Evolutionary conservation across 352 stramenopile species (phyloP).

Genomic region (Elongisporangium undulatum): DNA sequence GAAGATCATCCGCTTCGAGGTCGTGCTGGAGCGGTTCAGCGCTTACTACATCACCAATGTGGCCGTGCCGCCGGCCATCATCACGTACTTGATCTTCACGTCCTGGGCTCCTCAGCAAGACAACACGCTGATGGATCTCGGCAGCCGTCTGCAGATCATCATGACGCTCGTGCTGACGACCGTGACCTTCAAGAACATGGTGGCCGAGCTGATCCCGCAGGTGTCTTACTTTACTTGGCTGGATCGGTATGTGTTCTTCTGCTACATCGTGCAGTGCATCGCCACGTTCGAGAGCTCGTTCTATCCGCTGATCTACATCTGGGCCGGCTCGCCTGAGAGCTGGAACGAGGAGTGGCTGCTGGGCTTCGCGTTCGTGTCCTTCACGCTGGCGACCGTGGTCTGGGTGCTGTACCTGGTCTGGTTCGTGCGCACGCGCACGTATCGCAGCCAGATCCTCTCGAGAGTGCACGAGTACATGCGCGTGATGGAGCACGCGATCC

Average conservation of each 20-base stretch:
- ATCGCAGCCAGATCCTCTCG: conserved; percentile 2
- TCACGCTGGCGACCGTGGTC: conserved; percentile 15
- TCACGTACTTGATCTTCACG: conserved; percentile 25
- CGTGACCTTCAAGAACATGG: conserved; percentile 33
- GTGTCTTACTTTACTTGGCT: conserved; percentile 35
- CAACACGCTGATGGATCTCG: conserved; percentile 13
- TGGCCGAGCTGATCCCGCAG: conserved; percentile 21
- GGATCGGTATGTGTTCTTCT: conserved; percentile 31
- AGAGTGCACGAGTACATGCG: conserved; percentile 18
- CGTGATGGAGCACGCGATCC: conserved; percentile 12
- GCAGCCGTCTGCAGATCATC: conserved; percentile 25
- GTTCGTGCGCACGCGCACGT: conserved; percentile 8
- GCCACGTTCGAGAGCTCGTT: conserved; percentile 29
- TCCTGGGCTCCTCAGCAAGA: conserved; percentile 13
- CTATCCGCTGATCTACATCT: conserved; percentile 10
- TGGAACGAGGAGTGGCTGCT: conserved; percentile 8
- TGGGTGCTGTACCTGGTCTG: conserved; percentile 8
- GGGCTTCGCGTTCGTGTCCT: conserved; percentile 8
- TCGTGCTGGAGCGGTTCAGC: conserved; percentile 25
- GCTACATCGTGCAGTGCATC: conserved; percentile 20
- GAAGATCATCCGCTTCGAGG: conserved; percentile 23
- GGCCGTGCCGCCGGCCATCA: conserved; percentile 16
- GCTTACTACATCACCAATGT: conserved; percentile 31
- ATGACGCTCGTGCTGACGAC: conserved; percentile 30
- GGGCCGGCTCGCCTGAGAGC: neutral